Base-by-base conservation (phyloP, 108 stramenopile genomes). In the Skeletonema grethae region DNA sequence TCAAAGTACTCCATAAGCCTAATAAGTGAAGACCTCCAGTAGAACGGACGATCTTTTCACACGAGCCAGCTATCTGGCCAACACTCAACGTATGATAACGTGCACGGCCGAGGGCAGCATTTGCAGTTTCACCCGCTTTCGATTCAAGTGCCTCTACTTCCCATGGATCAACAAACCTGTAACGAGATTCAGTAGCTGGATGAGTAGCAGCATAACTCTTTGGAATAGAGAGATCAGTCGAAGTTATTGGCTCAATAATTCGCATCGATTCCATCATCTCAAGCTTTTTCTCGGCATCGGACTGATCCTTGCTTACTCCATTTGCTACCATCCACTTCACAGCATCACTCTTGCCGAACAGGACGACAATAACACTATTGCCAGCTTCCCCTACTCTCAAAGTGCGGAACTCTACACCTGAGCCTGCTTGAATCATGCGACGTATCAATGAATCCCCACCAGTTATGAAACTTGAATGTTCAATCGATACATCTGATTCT, bases 101-200 rank as follows among this genome's bases (percentile, higher is more conserved):
- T 16, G 87, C 75, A 12, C 95, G 72, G 8, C 95, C 95, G 10
- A 95, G 70, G 13, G 88, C 76, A 16, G 91, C 95, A 46, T 85
- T 82, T 16, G 66, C 71, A 18, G 88, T 88, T 70, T 92, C 94
- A 5, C 82, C 94, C 18, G 89, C 90, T 56, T 87, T 77, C 48
- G 79, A 88, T 39, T 86, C 83, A 12, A 95, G 75, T 30, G 87
- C 88, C 73, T 93, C 91, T 0, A 95, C 95, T 71, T 93, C 92
- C 92, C 92, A 95, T 28, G 95, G 95, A 77, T 95, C 95, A 16
- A 95, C 88, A 70, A 95, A 80, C 6, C 95, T 81, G 75, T 95
- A 95, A 0, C 89, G 77, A 58, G 86, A 77, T 41, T 82, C 83
- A 16, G 79, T 72, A 31, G 84, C 63, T 10, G 69, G 74, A 46